Conservation (phyloP, 495 filamentous ascomycete species). For the Podospora pseudopauciseta region DNA sequence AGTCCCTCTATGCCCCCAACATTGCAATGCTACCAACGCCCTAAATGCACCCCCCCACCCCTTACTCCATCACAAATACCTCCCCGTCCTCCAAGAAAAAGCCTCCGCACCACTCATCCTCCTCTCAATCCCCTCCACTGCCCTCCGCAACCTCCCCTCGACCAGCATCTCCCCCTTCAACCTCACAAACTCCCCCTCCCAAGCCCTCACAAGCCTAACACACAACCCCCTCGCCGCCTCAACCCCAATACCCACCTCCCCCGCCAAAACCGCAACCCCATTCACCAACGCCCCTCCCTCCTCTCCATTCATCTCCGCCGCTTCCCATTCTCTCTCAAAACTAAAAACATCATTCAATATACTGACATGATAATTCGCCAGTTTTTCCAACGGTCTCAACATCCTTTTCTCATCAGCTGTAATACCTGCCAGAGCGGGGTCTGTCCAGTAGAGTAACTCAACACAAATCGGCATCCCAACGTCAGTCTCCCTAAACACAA, state of each 20-base stretch:
- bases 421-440: neutral
- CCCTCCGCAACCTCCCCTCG: slow-evolving; percentile 10
- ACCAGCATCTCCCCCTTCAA: slow-evolving; percentile 11
- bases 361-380: slow-evolving; percentile 20
- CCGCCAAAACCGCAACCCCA: slow-evolving; percentile 17
- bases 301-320: slow-evolving; percentile 8
- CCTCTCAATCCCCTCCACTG: slow-evolving; percentile 20
- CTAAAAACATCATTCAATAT: slow-evolving; percentile 24
- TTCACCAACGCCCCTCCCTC: slow-evolving; percentile 20
- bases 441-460: slow-evolving; percentile 20
- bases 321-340: slow-evolving; percentile 20
- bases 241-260: slow-evolving; percentile 15
- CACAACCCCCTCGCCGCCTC: slow-evolving; percentile 15
- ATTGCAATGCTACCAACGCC: no score
- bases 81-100: slow-evolving; percentile 21
- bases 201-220: slow-evolving; percentile 18
- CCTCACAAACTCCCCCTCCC: slow-evolving; percentile 20
- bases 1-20: no score
- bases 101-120: slow-evolving; percentile 21
- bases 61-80: slow-evolving; percentile 13
- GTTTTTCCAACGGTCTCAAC: slow-evolving; percentile 13
- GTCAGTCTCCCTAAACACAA: slow-evolving; percentile 22
- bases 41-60: neutral
- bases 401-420: neutral
- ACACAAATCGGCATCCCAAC: slow-evolving; percentile 21